phyloP scores from a whole-genome alignment of 2,329 filamentous ascomycete genomes.

The Phaeophleospora eucalypticola region DNA sequence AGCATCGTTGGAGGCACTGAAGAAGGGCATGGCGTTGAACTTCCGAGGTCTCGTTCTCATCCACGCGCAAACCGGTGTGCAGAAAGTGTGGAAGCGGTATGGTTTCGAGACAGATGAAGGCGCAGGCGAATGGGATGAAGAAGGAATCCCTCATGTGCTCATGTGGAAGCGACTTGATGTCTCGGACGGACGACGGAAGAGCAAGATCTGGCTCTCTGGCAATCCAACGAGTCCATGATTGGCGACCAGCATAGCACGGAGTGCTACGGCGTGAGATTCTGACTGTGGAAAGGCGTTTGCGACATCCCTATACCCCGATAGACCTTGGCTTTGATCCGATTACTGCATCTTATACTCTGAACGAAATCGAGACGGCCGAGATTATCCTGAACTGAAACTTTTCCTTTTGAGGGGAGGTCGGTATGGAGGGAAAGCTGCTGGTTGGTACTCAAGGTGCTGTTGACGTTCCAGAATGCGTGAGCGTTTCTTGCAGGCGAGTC shows the following conservation, averaged over 20 bases:
- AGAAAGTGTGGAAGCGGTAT: slow-evolving; percentile 62
- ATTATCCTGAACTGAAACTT: not conserved
- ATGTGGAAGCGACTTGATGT: slow-evolving; percentile 63
- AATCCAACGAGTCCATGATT: slow-evolving; percentile 9
- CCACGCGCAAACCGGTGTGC: slow-evolving; percentile 69
- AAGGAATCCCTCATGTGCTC: slow-evolving; percentile 77
- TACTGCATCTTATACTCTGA: not conserved
- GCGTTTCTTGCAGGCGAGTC: too few relatives aligned
- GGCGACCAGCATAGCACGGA: not conserved
- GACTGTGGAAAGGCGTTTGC: not conserved
- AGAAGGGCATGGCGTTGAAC: slow-evolving; percentile 37
- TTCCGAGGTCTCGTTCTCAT: slow-evolving; percentile 75
- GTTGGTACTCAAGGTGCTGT: too few relatives aligned
- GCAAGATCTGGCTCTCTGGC: slow-evolving; percentile 21
- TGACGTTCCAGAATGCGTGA: too few relatives aligned
- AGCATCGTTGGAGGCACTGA: slow-evolving; percentile 31
- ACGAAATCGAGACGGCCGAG: not conserved
- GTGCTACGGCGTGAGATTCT: too few relatives aligned
- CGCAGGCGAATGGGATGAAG: slow-evolving; percentile 76
- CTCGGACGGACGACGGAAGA: slow-evolving; percentile 22
- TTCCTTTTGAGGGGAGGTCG: too few relatives aligned
- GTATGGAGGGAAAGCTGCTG: too few relatives aligned
- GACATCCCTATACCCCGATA: not conserved
- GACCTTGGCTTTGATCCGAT: not conserved
- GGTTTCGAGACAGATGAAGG: slow-evolving; percentile 70